Percentiles rank a stretch among this genome's conserved stretches.
phyloP scores from a whole-genome alignment of 176 grass and related monocot genomes.

The Hordeum vulgare region DNA sequence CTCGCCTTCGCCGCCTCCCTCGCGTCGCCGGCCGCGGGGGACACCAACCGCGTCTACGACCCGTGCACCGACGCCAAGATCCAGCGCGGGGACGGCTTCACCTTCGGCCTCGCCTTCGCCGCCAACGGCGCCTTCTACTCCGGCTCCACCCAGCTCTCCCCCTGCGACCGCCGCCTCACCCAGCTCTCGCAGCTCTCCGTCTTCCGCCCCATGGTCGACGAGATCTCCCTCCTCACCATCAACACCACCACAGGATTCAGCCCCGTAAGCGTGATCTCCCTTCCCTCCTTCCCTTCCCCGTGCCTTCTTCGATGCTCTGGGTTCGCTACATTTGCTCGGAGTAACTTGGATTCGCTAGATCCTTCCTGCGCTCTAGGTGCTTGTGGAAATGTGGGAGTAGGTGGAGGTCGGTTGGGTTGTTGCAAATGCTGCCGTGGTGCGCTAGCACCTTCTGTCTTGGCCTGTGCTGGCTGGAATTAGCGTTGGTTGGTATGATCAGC shows the following conservation, averaged over 20 bases:
- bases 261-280: slow-evolving; percentile 38
- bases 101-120: slow-evolving; percentile 80
- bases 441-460: neutral
- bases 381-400: slow-evolving; percentile 29
- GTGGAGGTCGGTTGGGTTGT: neutral
- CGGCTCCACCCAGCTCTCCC: slow-evolving; percentile 61
- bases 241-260: slow-evolving; percentile 76
- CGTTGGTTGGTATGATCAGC: neutral
- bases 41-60: slow-evolving; percentile 57
- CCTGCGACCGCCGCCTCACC: slow-evolving; percentile 86
- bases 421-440: neutral
- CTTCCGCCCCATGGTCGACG: slow-evolving; percentile 95
- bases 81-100: slow-evolving; percentile 87
- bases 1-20: slow-evolving; percentile 1
- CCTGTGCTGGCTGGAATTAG: neutral
- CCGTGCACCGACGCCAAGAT: slow-evolving; percentile 83
- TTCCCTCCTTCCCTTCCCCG: neutral
- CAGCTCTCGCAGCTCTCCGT: slow-evolving; percentile 64
- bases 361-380: neutral
- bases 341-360: neutral
- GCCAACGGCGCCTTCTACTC: slow-evolving; percentile 46
- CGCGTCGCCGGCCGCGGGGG: slow-evolving; percentile 20
- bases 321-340: neutral
- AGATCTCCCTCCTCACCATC: slow-evolving; percentile 98
- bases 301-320: neutral